Evolutionary conservation across 495 filamentous ascomycete genomes (phyloP).

Genomic region (Hypoxylon fragiforme): DNA sequence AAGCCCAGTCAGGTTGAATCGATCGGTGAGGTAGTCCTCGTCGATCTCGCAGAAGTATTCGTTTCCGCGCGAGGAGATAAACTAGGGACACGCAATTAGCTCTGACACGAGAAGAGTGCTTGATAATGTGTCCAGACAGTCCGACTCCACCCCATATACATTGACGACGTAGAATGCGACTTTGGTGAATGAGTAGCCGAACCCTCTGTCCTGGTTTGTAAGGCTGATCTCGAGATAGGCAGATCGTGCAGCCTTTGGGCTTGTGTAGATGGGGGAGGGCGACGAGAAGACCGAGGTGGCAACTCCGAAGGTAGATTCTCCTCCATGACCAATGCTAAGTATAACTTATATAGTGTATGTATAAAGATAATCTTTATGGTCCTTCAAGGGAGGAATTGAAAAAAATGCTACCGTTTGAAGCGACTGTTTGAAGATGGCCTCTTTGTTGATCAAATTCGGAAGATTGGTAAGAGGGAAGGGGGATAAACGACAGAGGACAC

Average conservation of each 20-base stretch:
- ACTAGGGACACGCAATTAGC: constrained; percentile 58
- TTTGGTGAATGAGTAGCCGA: background rate
- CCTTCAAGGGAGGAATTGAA: background rate
- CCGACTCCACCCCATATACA: background rate
- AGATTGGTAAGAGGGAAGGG: background rate
- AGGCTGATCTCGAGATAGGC: background rate
- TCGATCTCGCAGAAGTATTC: constrained; percentile 99
- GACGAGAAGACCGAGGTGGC: background rate
- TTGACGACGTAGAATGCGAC: background rate
- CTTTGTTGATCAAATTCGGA: background rate
- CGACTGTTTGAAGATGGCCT: background rate
- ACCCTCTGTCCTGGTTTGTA: constrained; percentile 1
- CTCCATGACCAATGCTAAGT: no score
- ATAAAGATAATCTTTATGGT: background rate
- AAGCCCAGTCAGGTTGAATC: constrained; percentile 96
- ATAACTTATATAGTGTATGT: no score
- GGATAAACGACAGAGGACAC: no score
- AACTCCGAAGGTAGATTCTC: no score
- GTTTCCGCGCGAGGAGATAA: constrained; percentile 95
- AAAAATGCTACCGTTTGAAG: background rate
- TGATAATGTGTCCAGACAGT: background rate
- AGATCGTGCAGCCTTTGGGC: background rate
- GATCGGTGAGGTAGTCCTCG: constrained; percentile 97
- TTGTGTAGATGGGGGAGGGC: background rate
- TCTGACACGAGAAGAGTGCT: constrained; percentile 1